phyloP scores from a whole-genome alignment of 164 flowering plant species.

The Liquidambar formosana region DNA sequence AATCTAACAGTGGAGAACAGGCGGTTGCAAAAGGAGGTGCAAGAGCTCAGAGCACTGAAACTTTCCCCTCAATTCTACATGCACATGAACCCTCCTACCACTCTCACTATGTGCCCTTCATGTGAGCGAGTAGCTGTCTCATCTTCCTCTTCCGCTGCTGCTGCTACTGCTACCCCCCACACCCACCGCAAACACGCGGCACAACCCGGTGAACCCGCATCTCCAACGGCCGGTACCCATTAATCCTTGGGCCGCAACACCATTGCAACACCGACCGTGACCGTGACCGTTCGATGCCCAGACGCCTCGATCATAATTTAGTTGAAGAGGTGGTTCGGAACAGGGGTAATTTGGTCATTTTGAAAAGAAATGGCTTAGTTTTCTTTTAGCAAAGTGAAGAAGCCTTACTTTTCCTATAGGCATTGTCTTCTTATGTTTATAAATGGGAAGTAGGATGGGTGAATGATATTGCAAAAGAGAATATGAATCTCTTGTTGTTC shows the following conservation, averaged over 20 bases:
- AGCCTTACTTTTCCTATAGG: background rate
- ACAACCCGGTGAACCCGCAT: background rate
- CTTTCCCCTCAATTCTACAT: conserved; percentile 46
- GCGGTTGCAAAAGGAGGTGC: conserved; percentile 53
- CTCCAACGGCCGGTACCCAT: conserved; percentile 15
- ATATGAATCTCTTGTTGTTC: background rate
- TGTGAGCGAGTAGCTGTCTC: conserved; percentile 42
- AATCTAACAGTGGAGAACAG: conserved; percentile 47
- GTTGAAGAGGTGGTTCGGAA: background rate
- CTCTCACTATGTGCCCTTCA: conserved; percentile 51
- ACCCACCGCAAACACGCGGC: background rate
- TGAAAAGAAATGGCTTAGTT: background rate
- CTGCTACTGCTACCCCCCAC: too few species aligned
- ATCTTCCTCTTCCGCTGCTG: conserved; percentile 16
- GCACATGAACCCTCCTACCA: conserved; percentile 51
- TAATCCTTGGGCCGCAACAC: conserved; percentile 28
- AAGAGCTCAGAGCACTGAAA: conserved; percentile 49
- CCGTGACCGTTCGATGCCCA: conserved; percentile 9
- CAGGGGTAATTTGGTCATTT: background rate
- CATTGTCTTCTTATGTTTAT: too few species aligned
- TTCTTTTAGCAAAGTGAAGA: too few species aligned
- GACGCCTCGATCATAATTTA: conserved; percentile 3
- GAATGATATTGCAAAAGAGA: too few species aligned
- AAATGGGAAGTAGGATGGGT: too few species aligned
- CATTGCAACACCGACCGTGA: conserved; percentile 11